Evolutionary conservation across 352 stramenopile genomes (phyloP).

Genomic region (Elongisporangium prolatum): DNA sequence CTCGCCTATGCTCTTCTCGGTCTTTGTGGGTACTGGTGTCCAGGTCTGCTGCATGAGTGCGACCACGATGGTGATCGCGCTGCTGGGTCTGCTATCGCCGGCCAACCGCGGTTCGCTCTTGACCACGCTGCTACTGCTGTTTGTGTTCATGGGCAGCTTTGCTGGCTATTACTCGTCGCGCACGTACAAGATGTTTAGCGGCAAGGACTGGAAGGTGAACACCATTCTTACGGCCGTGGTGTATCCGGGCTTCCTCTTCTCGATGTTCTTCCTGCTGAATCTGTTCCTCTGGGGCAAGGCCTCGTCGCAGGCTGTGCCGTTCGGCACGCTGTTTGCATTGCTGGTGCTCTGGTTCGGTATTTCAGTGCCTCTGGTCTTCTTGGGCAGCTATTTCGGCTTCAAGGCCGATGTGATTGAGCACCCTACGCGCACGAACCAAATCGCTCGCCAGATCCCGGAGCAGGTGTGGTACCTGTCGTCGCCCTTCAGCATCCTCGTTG

Average conservation of each 20-base stretch:
- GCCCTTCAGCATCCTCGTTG: slow-evolving; percentile 93
- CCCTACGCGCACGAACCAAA: slow-evolving; percentile 89
- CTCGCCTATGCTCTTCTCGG: slow-evolving; percentile 93
- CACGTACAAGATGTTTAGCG: slow-evolving; percentile 98
- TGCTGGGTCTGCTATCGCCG: slow-evolving; percentile 94
- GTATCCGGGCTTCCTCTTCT: slow-evolving; percentile 92
- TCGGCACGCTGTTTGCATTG: slow-evolving; percentile 96
- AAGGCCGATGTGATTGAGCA: slow-evolving; percentile 83
- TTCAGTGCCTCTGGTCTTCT: slow-evolving; percentile 97
- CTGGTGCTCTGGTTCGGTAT: slow-evolving; percentile 98
- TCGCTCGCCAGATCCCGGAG: slow-evolving; percentile 89
- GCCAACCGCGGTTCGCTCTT: slow-evolving; percentile 96
- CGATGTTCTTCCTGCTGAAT: slow-evolving; percentile 96
- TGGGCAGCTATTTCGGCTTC: slow-evolving; percentile 97
- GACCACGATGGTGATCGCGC: slow-evolving; percentile 93
- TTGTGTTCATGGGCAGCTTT: slow-evolving; percentile 97
- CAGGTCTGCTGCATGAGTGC: slow-evolving; percentile 96
- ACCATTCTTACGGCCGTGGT: slow-evolving; percentile 94
- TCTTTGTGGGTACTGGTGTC: slow-evolving; percentile 94
- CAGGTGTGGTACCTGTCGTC: slow-evolving; percentile 96
- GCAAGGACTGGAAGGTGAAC: slow-evolving; percentile 97
- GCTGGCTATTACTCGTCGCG: slow-evolving; percentile 95
- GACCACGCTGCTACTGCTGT: slow-evolving; percentile 96
- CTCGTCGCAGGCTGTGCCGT: slow-evolving; percentile 89
- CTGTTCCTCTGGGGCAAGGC: slow-evolving; percentile 90